Evolutionary conservation across 768 basidiomycete species (phyloP), one percentile per base, ranked within the genome.

Genomic region (Pilatotrama ljubarskyi): DNA sequence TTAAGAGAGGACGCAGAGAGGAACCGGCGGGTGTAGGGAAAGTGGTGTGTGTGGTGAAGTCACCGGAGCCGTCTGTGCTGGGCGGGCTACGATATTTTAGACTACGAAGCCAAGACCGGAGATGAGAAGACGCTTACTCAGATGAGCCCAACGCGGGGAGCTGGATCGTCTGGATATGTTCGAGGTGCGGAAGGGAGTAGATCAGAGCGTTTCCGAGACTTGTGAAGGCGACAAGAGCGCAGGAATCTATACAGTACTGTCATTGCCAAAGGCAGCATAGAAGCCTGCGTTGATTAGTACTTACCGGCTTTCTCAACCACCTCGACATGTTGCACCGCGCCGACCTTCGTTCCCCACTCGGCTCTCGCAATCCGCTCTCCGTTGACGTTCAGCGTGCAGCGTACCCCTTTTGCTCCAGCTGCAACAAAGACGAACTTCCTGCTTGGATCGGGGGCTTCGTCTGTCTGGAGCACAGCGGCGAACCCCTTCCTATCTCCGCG

Each of bases 291-390:
- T n/a, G n/a, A n/a, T 10, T 35, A 26, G 1, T 20, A 62, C 82
- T 58, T 66, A 89, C 91, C 84, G 65, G 84, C 78, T 65, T 81
- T 82, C 54, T 84, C 82, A 3, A 93, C 76, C 15, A 89, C 76
- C 47, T 85, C 80, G 7, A 77, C 78, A 40, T 74, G 71, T 25
- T 80, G 74, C 11, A 86, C 80, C 7, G 71, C 70, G 9, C 86
- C 87, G 14, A 70, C 66, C 65, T 84, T 85, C 42, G 66, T 70
- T 18, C 76, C 75, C 84, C 90, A 86, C 18, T 93, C 89, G 1
- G 77, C 80, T 70, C 84, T 90, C 4, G 80, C 84, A 18, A 92
- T 71, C 44, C 82, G 78, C 14, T 90, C 84, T 3, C 91, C 91
- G 46, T 77, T 84, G 37, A 91, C 76, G 65, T 87, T 81, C 4